Percentiles rank a stretch among this genome's conserved stretches.
Conservation (phyloP, 2,329 filamentous ascomycete genomes). For the Colletotrichum ledebouriae region DNA sequence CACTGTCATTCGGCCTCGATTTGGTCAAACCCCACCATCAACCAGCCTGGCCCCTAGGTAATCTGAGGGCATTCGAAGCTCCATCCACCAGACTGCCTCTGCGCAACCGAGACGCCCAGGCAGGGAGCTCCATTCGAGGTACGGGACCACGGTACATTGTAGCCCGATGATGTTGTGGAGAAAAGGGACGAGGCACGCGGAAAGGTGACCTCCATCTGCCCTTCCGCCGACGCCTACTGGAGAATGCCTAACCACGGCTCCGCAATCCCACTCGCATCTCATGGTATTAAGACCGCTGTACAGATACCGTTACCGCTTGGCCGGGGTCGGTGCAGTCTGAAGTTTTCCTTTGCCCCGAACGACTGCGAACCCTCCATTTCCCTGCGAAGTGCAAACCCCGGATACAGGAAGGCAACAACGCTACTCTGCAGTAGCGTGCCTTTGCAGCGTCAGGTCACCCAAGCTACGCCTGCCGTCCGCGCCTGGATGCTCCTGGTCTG, state of each 20-base stretch:
- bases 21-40: background rate
- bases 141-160: conserved; percentile 33
- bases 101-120: background rate
- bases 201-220: conserved; percentile 29
- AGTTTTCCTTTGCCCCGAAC: conserved; percentile 42
- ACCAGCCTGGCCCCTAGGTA: background rate
- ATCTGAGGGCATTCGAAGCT: background rate
- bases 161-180: conserved; percentile 40
- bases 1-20: conserved; percentile 1
- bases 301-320: conserved; percentile 37
- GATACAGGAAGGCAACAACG: conserved; percentile 8
- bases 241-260: conserved; percentile 19
- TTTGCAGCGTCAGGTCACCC: background rate
- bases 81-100: background rate
- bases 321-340: conserved; percentile 35
- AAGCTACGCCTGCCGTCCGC: conserved; percentile 18
- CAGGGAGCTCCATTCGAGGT: conserved; percentile 27
- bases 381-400: conserved; percentile 28
- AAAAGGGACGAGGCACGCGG: conserved; percentile 37
- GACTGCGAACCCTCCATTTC: conserved; percentile 35
- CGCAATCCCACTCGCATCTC: conserved; percentile 32
- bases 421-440: conserved; percentile 12
- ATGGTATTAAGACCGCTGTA: conserved; percentile 14
- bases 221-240: conserved; percentile 27
- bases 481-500: conserved; percentile 37